Evolutionary conservation across 1,139 yeast genomes (phyloP).

Genomic region (Blastobotrys indianensis): DNA sequence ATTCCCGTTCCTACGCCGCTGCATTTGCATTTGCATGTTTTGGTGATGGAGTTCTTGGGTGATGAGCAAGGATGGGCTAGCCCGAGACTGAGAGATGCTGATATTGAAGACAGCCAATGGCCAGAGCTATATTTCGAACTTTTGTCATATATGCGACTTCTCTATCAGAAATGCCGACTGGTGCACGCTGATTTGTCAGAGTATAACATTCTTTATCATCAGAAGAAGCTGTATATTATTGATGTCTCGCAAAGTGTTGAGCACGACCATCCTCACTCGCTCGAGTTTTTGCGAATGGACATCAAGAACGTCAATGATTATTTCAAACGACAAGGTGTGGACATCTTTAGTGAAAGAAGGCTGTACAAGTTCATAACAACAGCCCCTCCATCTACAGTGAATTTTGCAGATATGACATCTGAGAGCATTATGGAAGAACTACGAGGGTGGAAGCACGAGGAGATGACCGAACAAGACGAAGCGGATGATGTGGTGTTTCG

Average conservation of each 20-base stretch:
- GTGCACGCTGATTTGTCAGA: constrained; percentile 98
- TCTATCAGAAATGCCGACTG: constrained; percentile 81
- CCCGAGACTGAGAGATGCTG: constrained; percentile 78
- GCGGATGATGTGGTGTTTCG: constrained; percentile 86
- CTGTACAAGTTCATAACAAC: constrained; percentile 66
- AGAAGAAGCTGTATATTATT: constrained; percentile 74
- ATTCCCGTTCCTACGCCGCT: constrained; percentile 92
- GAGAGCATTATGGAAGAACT: constrained; percentile 29
- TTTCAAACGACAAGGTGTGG: constrained; percentile 67
- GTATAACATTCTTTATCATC: constrained; percentile 79
- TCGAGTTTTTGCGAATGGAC: constrained; percentile 94
- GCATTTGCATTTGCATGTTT: constrained; percentile 80
- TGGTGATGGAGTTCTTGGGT: constrained; percentile 92
- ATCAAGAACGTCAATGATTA: constrained; percentile 91
- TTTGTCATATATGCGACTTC: constrained; percentile 75
- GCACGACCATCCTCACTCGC: constrained; percentile 95
- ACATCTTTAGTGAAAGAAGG: constrained; percentile 73
- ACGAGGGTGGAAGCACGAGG: constrained; percentile 32
- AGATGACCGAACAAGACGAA: constrained; percentile 43
- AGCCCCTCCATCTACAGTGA: constrained; percentile 15
- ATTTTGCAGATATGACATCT: constrained; percentile 22
- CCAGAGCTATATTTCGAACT: constrained; percentile 68
- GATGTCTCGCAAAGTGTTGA: constrained; percentile 98
- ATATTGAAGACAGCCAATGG: constrained; percentile 47
- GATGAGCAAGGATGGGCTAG: constrained; percentile 67